Percentiles rank a stretch among this genome's conserved stretches.
These are phyloP conservation scores for Cyclostephanos invisitatus DNA, from an alignment of 108 stramenopile genomes.

Conservation along the genomic window DNA sequence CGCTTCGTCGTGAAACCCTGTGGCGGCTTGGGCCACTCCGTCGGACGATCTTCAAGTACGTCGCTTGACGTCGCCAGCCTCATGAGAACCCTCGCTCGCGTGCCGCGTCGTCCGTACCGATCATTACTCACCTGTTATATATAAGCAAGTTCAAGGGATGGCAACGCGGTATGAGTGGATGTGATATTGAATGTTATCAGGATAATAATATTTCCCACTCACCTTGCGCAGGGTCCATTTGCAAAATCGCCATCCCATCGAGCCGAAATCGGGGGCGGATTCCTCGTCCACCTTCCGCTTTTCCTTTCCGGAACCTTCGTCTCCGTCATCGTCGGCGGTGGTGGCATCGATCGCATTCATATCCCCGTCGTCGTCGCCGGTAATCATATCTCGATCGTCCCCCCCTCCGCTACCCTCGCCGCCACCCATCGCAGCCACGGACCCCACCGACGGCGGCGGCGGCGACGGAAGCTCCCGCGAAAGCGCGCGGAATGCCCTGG, in stretches of 20 bases:
- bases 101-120: conserved; percentile 68
- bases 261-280: conserved; percentile 59
- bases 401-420: background rate
- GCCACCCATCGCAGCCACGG: background rate
- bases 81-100: conserved; percentile 66
- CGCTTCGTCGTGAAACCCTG: conserved; percentile 71
- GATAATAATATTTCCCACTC: conserved; percentile 3
- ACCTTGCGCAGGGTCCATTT: conserved; percentile 72
- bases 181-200: background rate
- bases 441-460: conserved; percentile 35
- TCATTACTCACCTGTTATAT: conserved; percentile 59
- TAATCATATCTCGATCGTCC: background rate
- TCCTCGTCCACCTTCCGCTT: conserved; percentile 10
- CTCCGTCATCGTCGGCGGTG: conserved; percentile 7
- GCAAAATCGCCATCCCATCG: conserved; percentile 82
- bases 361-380: conserved; percentile 3
- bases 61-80: conserved; percentile 69
- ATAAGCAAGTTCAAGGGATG: background rate
- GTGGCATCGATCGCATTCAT: conserved; percentile 12
- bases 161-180: background rate
- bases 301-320: conserved; percentile 2
- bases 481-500: conserved; percentile 65
- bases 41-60: conserved; percentile 72
- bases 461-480: conserved; percentile 71
- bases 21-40: conserved; percentile 77